phyloP scores from a whole-genome alignment of 768 basidiomycete species.

The Amanita pallidorosea region DNA sequence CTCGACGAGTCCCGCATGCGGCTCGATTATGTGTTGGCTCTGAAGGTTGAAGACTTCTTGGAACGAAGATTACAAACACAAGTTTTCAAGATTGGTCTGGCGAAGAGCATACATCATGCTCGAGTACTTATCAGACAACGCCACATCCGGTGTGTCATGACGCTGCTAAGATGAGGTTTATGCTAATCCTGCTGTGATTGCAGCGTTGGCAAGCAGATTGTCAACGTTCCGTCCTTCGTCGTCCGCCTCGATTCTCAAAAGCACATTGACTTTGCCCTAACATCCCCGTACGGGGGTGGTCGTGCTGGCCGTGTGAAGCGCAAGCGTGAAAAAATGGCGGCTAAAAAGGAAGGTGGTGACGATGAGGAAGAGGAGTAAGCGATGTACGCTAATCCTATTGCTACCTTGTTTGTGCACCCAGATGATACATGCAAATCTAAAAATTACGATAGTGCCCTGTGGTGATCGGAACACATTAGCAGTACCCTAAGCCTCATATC shows the following conservation, averaged over 20 bases:
- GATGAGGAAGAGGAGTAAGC: conserved; percentile 84
- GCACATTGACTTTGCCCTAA: conserved; percentile 98
- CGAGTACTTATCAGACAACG: conserved; percentile 96
- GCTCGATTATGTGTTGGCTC: conserved; percentile 99
- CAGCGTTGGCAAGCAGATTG: conserved; percentile 97
- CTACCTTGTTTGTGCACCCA: conserved; percentile 19
- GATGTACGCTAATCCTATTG: not conserved
- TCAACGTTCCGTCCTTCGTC: conserved; percentile 97
- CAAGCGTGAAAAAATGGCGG: conserved; percentile 91
- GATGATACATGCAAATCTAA: conserved; percentile 13
- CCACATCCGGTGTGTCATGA: conserved; percentile 78
- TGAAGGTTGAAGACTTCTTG: conserved; percentile 99
- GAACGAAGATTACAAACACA: conserved; percentile 98
- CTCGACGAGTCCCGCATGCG: conserved; percentile 98
- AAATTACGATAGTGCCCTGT: not conserved
- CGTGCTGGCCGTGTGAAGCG: conserved; percentile 95
- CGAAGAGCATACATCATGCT: conserved; percentile 98
- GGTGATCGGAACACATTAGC: not conserved
- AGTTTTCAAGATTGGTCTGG: conserved; percentile 98
- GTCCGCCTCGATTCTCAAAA: conserved; percentile 99
- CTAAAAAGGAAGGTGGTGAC: conserved; percentile 82
- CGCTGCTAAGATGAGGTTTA: not conserved
- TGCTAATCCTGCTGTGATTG: not conserved
- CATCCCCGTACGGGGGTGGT: conserved; percentile 93
- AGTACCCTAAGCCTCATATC: not conserved